These are phyloP conservation scores for Akanthomyces lecanii DNA, from an alignment of 2,329 filamentous ascomycete genomes.

Conservation along the genomic window DNA sequence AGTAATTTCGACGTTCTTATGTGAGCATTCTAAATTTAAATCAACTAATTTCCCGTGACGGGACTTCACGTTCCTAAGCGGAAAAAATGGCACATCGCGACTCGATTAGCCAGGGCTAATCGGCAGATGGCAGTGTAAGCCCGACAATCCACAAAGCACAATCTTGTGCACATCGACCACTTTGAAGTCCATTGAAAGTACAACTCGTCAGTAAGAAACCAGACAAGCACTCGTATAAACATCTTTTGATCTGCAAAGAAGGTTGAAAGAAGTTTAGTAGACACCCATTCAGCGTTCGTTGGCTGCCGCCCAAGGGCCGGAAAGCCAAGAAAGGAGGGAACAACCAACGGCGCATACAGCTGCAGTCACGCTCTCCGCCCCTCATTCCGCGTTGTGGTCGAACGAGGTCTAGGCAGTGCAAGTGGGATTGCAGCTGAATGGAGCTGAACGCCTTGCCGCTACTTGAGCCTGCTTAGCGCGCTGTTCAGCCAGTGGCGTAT, in stretches of 20 bases:
- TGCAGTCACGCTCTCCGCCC: background rate
- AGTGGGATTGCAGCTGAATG: constrained; percentile 13
- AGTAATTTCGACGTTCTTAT: background rate
- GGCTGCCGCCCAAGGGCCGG: background rate
- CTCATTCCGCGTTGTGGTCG: constrained; percentile 5
- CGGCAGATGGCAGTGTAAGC: background rate
- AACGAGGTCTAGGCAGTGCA: constrained; percentile 6
- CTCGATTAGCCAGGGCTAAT: background rate
- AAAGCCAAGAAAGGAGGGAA: background rate
- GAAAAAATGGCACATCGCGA: background rate
- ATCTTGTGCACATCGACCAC: background rate
- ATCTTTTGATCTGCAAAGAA: background rate
- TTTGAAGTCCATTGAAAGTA: too few species aligned
- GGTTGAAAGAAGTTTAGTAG: background rate
- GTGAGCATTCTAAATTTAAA: background rate
- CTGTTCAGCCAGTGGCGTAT: background rate
- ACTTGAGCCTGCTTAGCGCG: constrained; percentile 1
- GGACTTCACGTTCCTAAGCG: background rate
- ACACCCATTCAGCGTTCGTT: background rate
- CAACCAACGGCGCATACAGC: background rate
- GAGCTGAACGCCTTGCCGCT: constrained; percentile 15
- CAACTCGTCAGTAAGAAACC: too few species aligned
- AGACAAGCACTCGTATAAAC: too few species aligned
- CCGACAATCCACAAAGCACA: background rate
- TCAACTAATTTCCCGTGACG: background rate